These are phyloP conservation scores for Pseudogymnoascus sp. DNA, from an alignment of 2,329 filamentous ascomycete species.

Conservation along the genomic window DNA sequence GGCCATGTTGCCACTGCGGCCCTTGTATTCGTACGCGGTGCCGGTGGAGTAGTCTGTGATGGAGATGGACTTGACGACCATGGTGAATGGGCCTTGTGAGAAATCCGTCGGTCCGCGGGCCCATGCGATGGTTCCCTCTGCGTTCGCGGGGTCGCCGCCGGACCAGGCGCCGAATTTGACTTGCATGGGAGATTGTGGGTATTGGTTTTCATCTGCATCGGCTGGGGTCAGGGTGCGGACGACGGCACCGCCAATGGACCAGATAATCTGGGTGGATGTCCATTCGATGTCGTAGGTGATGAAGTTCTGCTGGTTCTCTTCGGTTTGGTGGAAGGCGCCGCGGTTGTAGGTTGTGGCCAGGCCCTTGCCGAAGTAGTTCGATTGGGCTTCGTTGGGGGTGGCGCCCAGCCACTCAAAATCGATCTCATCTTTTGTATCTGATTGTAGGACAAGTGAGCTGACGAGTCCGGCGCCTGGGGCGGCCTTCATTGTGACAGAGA, in stretches of 20 bases:
- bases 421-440: conserved; percentile 89
- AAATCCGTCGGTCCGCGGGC: conserved; percentile 82
- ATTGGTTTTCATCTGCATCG: conserved; percentile 65
- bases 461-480: conserved; percentile 88
- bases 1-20: conserved; percentile 67
- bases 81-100: conserved; percentile 71
- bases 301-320: conserved; percentile 62
- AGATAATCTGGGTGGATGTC: conserved; percentile 77
- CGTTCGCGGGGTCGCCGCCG: conserved; percentile 71
- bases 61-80: conserved; percentile 68
- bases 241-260: conserved; percentile 71
- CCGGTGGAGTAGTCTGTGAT: conserved; percentile 93
- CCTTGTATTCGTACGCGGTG: conserved; percentile 71
- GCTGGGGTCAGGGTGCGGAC: conserved; percentile 65
- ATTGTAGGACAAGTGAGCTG: conserved; percentile 83
- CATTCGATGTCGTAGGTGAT: conserved; percentile 89
- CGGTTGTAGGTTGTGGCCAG: conserved; percentile 79
- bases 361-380: conserved; percentile 96
- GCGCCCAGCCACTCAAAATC: conserved; percentile 94
- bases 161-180: conserved; percentile 89
- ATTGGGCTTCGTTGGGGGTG: conserved; percentile 70
- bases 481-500: conserved; percentile 76
- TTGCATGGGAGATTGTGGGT: conserved; percentile 93
- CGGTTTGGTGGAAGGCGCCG: conserved; percentile 65
- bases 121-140: conserved; percentile 79